phyloP scores from a whole-genome alignment of 2,329 filamentous ascomycete species.

The Ascochyta koolunga region DNA sequence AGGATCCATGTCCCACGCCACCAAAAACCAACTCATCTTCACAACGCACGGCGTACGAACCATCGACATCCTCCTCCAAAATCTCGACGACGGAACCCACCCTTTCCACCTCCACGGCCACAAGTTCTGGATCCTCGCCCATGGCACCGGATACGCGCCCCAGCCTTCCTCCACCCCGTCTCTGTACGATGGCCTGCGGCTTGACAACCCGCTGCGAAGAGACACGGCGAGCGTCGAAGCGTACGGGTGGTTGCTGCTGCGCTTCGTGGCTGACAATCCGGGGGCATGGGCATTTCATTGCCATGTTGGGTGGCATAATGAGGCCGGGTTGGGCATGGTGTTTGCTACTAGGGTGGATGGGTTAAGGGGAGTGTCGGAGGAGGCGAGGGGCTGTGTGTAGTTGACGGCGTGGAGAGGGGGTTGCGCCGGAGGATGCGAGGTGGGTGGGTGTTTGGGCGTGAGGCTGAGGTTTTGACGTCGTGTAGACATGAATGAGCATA shows the following conservation, averaged over 20 bases:
- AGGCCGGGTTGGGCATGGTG: conserved; percentile 59
- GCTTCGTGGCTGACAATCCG: conserved; percentile 67
- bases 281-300: conserved; percentile 70
- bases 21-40: conserved; percentile 42
- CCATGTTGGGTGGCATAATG: conserved; percentile 70
- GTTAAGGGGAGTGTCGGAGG: conserved; percentile 55
- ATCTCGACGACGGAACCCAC: conserved; percentile 49
- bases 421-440: conserved; percentile 56
- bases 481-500: too few relatives aligned
- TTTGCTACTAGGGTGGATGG: conserved; percentile 58
- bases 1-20: too few relatives aligned
- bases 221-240: conserved; percentile 72
- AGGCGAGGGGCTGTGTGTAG: conserved; percentile 55
- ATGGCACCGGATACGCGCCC: conserved; percentile 33
- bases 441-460: conserved; percentile 48
- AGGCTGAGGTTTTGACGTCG: neutral
- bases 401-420: conserved; percentile 52
- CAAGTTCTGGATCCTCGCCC: conserved; percentile 68
- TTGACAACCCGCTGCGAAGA: conserved; percentile 60
- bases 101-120: conserved; percentile 63
- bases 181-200: conserved; percentile 26
- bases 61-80: conserved; percentile 46
- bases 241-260: conserved; percentile 69
- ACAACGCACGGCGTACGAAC: conserved; percentile 45
- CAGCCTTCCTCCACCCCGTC: conserved; percentile 29